A percentile compares a stretch with the other conserved stretches of the same genome.
phyloP scores from a whole-genome alignment of 495 filamentous ascomycete genomes.

The Penicillium silybi region DNA sequence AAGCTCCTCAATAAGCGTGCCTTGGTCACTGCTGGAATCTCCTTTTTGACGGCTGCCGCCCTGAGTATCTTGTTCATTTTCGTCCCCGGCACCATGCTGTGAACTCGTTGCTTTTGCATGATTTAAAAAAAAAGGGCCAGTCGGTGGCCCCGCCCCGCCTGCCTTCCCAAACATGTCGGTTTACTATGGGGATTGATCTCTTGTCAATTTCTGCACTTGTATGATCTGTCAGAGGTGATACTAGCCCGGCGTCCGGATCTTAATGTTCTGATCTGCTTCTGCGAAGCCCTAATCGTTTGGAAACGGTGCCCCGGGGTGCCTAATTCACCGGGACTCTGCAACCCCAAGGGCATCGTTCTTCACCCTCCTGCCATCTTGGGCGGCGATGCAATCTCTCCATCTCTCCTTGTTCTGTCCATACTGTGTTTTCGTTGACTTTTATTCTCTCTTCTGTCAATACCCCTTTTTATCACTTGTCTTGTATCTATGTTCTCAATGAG shows the following conservation, averaged over 20 bases:
- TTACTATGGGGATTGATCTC: not conserved
- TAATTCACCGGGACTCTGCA: not conserved
- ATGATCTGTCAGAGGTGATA: constrained; percentile 1
- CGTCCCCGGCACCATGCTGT: constrained; percentile 86
- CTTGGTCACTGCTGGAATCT: constrained; percentile 66
- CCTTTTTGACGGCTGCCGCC: constrained; percentile 68
- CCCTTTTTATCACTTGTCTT: constrained; percentile 33
- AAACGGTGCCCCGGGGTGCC: not conserved
- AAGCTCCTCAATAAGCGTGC: constrained; percentile 78
- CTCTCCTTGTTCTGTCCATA: constrained; percentile 25
- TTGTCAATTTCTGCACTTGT: not conserved
- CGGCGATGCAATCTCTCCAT: constrained; percentile 3
- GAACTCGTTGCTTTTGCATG: constrained; percentile 11
- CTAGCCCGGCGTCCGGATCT: constrained; percentile 3
- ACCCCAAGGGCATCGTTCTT: not conserved
- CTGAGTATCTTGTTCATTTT: constrained; percentile 83
- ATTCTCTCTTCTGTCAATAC: constrained; percentile 36
- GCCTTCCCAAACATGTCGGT: not conserved
- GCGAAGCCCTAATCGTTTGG: constrained; percentile 13
- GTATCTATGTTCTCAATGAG: constrained; percentile 33
- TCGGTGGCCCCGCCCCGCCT: not conserved
- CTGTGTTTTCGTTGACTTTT: constrained; percentile 18
- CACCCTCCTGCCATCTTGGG: constrained; percentile 7
- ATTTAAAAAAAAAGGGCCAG: not conserved
- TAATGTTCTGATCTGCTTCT: constrained; percentile 13